Percentiles rank a stretch among this genome's conserved stretches.
Conservation (phyloP, 306 rosid species). For the Vigna mungo region DNA sequence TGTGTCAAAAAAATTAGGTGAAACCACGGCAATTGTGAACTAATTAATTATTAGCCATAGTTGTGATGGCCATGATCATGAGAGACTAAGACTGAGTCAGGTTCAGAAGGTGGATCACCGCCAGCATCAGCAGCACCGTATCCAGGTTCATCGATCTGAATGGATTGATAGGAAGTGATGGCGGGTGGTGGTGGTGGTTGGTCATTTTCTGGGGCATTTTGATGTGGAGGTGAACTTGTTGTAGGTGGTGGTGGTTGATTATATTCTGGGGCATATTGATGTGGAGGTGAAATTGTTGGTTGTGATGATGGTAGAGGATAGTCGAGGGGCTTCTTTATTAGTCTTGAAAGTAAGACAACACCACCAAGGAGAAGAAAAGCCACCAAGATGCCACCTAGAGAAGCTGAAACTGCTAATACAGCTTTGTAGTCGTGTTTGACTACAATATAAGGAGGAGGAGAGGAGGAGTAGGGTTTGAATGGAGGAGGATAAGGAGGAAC, state of each 20-base stretch:
- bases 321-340: constrained; percentile 46
- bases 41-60: not conserved
- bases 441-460: not conserved
- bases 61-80: not conserved
- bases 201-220: too few species aligned
- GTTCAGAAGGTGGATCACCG: not conserved
- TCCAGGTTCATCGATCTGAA: not conserved
- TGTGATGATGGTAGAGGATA: constrained; percentile 41
- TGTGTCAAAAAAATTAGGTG: too few species aligned
- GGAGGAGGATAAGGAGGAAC: not conserved
- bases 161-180: constrained; percentile 3
- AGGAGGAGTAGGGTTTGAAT: not conserved
- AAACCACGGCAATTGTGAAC: too few species aligned
- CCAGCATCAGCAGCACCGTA: not conserved
- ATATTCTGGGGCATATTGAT: not conserved
- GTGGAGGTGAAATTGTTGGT: constrained; percentile 32
- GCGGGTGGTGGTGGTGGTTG: not conserved
- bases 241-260: not conserved
- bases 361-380: constrained; percentile 56
- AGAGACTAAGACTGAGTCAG: not conserved
- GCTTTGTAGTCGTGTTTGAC: constrained; percentile 44
- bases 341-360: constrained; percentile 57
- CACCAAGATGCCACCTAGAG: constrained; percentile 57
- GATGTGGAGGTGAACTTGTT: too few species aligned
- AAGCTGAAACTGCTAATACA: constrained; percentile 59